Conservation (phyloP, 169 alveolate species). For the Cryptosporidium sp. region DNA sequence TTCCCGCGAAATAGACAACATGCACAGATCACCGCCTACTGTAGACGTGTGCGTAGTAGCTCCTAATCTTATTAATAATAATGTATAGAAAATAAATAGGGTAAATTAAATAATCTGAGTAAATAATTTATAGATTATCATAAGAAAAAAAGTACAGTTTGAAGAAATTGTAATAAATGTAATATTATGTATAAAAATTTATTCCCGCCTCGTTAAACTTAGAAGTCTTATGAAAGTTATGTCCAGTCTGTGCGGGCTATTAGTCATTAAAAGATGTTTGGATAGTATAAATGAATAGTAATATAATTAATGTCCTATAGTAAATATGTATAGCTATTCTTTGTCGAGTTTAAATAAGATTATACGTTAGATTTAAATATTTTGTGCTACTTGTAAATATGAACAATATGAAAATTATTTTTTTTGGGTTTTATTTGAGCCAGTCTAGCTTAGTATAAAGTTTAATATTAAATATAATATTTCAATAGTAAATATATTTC, state of each 20-base stretch:
- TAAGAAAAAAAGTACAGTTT: no score
- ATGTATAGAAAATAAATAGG: not conserved
- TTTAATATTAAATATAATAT: no score
- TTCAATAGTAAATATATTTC: no score
- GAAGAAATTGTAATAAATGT: not conserved
- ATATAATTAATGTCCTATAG: not conserved
- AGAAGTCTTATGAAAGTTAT: not conserved
- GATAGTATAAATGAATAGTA: no score
- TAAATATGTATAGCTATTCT: no score
- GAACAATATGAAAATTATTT: no score
- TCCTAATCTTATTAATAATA: no score
- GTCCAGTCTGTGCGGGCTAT: not conserved
- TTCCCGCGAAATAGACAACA: constrained; percentile 22
- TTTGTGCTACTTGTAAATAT: no score
- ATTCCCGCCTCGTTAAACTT: not conserved
- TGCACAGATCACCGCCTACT: not conserved
- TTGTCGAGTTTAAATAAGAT: not conserved
- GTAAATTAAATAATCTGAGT: not conserved
- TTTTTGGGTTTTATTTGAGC: not conserved
- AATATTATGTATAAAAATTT: no score
- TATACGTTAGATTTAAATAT: no score
- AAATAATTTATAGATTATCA: not conserved
- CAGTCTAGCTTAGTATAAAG: not conserved
- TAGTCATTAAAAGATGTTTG: no score
- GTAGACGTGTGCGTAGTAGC: not conserved